Percentiles rank a stretch among this genome's conserved stretches.
phyloP scores from a whole-genome alignment of 352 stramenopile species.

The Globisporangium alternatum region DNA sequence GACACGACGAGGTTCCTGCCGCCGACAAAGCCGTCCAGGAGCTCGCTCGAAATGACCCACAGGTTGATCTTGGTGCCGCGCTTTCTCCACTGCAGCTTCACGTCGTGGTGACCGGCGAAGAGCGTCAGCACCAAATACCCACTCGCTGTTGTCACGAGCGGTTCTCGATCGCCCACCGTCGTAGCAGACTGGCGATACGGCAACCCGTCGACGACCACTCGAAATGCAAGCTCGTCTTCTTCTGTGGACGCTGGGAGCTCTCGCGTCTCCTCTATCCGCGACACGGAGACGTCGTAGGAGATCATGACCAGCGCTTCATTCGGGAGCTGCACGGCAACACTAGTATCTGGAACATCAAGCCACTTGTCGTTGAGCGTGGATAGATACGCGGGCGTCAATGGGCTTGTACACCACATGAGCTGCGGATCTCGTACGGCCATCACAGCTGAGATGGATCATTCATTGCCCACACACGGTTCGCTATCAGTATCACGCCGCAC shows the following conservation, averaged over 20 bases:
- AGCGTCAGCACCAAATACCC: slow-evolving; percentile 61
- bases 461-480: not conserved
- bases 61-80: slow-evolving; percentile 38
- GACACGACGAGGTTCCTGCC: slow-evolving; percentile 61
- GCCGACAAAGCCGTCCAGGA: slow-evolving; percentile 68
- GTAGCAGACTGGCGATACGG: slow-evolving; percentile 68
- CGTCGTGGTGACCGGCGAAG: slow-evolving; percentile 37
- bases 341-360: slow-evolving; percentile 56
- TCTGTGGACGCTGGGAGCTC: slow-evolving; percentile 10
- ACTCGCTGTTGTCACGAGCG: slow-evolving; percentile 47
- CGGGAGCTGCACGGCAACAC: slow-evolving; percentile 41
- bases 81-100: slow-evolving; percentile 73
- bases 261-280: slow-evolving; percentile 29
- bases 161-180: slow-evolving; percentile 58
- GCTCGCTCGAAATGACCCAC: slow-evolving; percentile 59
- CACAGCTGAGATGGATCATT: not conserved
- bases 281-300: slow-evolving; percentile 68
- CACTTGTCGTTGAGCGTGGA: slow-evolving; percentile 34
- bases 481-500: not conserved
- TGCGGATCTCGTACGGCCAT: slow-evolving; percentile 29
- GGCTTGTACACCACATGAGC: slow-evolving; percentile 69
- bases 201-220: slow-evolving; percentile 44
- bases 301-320: slow-evolving; percentile 63
- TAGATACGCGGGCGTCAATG: slow-evolving; percentile 35
- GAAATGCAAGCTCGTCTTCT: slow-evolving; percentile 62